Conservation (phyloP, 2,329 filamentous ascomycete species). For the Fusarium sp. region DNA sequence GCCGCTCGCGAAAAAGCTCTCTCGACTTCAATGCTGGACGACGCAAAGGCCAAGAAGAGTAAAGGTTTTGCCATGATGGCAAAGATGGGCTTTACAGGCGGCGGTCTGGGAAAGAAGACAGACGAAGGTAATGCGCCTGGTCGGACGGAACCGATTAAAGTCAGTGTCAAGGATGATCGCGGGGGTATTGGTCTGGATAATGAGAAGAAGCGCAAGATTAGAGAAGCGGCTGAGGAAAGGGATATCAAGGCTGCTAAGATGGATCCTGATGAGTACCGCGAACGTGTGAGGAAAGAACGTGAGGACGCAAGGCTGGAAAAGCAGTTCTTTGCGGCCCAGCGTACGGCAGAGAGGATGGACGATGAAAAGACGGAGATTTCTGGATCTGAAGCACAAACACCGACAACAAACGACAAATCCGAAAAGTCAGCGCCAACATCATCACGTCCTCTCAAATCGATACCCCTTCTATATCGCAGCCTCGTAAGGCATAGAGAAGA, state of each 20-base stretch:
- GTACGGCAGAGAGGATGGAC: slow-evolving; percentile 82
- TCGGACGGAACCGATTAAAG: slow-evolving; percentile 76
- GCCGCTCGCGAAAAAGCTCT: slow-evolving; percentile 80
- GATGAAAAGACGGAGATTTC: slow-evolving; percentile 56
- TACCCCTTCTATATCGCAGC: slow-evolving; percentile 84
- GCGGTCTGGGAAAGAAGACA: slow-evolving; percentile 73
- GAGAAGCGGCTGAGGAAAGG: slow-evolving; percentile 69
- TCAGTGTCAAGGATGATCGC: slow-evolving; percentile 81
- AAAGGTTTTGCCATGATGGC: slow-evolving; percentile 98
- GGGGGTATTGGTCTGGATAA: slow-evolving; percentile 86
- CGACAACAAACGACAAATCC: slow-evolving; percentile 26
- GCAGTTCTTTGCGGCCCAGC: slow-evolving; percentile 81
- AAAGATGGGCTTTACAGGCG: slow-evolving; percentile 90
- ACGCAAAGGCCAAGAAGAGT: slow-evolving; percentile 68
- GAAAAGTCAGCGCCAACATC: slow-evolving; percentile 53
- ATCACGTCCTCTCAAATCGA: slow-evolving; percentile 68
- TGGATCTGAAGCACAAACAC: slow-evolving; percentile 31
- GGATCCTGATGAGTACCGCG: slow-evolving; percentile 78
- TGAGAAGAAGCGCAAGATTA: slow-evolving; percentile 81
- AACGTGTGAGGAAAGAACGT: slow-evolving; percentile 75
- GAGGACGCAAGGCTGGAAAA: slow-evolving; percentile 76
- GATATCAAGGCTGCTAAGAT: slow-evolving; percentile 70
- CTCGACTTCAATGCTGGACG: slow-evolving; percentile 76
- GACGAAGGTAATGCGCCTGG: slow-evolving; percentile 55
- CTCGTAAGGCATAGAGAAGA: slow-evolving; percentile 77